These are phyloP conservation scores for Aureobasidium sp. DNA, from an alignment of 2,329 filamentous ascomycete species.

Conservation along the genomic window DNA sequence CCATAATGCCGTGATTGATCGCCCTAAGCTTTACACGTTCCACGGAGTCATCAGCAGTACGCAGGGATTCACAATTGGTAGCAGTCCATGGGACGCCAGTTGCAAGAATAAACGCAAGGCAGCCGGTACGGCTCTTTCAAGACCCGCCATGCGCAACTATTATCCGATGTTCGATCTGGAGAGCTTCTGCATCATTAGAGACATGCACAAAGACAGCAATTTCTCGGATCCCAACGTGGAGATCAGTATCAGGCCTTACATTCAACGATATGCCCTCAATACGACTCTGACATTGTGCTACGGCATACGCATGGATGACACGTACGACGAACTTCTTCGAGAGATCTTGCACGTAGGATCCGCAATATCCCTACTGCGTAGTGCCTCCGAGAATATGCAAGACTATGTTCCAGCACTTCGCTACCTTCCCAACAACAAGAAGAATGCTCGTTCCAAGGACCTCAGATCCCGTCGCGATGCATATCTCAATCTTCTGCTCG, in stretches of 20 bases:
- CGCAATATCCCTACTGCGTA: slow-evolving; percentile 45
- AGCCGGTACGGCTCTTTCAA: slow-evolving; percentile 41
- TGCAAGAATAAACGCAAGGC: slow-evolving; percentile 49
- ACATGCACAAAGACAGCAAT: slow-evolving; percentile 40
- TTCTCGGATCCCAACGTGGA: slow-evolving; percentile 33
- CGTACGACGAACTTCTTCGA: slow-evolving; percentile 45
- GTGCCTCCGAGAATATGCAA: slow-evolving; percentile 47
- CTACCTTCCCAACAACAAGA: slow-evolving; percentile 47
- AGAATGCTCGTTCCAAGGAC: slow-evolving; percentile 42
- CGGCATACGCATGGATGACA: slow-evolving; percentile 49
- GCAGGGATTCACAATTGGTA: slow-evolving; percentile 51
- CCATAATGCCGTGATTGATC: slow-evolving; percentile 45
- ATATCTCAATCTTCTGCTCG: slow-evolving; percentile 44
- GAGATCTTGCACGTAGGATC: slow-evolving; percentile 49
- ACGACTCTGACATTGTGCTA: slow-evolving; percentile 50
- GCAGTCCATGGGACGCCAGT: slow-evolving; percentile 47
- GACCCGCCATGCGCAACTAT: slow-evolving; percentile 43
- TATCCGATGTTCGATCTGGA: slow-evolving; percentile 50
- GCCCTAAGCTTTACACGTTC: slow-evolving; percentile 48
- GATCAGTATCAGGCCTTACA: slow-evolving; percentile 44
- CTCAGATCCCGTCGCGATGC: slow-evolving; percentile 43
- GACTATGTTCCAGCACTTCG: slow-evolving; percentile 47
- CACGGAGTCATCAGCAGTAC: slow-evolving; percentile 47
- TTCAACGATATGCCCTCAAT: slow-evolving; percentile 49
- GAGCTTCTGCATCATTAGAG: slow-evolving; percentile 44